Conservation (phyloP, 768 basidiomycete species). For the Suillus weaverae region DNA sequence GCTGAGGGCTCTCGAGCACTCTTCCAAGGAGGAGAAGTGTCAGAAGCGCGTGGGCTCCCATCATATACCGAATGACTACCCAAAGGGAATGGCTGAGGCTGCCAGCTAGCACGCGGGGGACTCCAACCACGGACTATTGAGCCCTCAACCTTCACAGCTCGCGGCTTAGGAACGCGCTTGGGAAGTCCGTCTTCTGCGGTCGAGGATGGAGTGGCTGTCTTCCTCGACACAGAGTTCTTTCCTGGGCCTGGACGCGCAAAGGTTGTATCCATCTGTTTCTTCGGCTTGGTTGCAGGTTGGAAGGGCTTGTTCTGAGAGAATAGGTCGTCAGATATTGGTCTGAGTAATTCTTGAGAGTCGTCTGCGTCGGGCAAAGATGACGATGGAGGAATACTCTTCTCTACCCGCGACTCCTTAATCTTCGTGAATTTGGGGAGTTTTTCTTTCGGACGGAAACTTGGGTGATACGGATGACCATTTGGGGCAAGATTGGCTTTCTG, state of each 20-base stretch:
- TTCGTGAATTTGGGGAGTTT: slow-evolving; percentile 36
- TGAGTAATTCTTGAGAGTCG: slow-evolving; percentile 24
- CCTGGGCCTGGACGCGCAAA: neutral
- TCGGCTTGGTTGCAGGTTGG: neutral
- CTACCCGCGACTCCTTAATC: slow-evolving; percentile 23
- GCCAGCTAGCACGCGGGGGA: slow-evolving; percentile 10
- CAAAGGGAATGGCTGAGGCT: slow-evolving; percentile 1
- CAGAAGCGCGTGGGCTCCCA: neutral
- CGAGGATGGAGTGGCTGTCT: neutral
- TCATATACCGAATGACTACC: neutral
- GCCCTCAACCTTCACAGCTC: neutral
- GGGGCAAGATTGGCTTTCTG: slow-evolving; percentile 14
- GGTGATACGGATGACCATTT: slow-evolving; percentile 24
- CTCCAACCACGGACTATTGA: neutral
- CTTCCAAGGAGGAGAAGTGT: neutral
- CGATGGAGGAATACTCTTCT: slow-evolving; percentile 13
- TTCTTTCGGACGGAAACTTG: slow-evolving; percentile 23
- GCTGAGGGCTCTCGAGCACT: too few species aligned
- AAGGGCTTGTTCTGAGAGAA: neutral
- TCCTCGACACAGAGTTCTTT: neutral
- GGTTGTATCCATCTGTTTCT: neutral
- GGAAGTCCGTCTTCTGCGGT: too few species aligned
- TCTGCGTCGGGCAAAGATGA: slow-evolving; percentile 18
- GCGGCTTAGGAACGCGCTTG: neutral
- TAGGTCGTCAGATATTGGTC: slow-evolving; percentile 21